Evolutionary conservation across 2,329 filamentous ascomycete species (phyloP), one percentile per base, ranked within the genome.

Genomic region (Pseudocercospora pini-densiflorae): DNA sequence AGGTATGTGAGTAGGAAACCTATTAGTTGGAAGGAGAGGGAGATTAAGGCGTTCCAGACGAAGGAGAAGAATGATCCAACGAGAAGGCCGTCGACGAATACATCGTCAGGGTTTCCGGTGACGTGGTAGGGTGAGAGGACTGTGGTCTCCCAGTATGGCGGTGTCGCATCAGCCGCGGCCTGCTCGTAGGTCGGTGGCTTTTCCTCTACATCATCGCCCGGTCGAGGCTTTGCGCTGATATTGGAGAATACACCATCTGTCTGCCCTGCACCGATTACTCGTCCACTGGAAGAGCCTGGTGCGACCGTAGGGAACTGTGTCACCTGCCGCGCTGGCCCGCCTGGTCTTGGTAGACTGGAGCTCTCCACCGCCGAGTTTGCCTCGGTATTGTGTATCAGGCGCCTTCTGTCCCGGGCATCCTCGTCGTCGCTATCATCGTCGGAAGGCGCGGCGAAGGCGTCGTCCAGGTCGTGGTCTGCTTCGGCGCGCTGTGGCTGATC

Each of bases 101-200:
- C 94, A 79, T 99, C 95, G 77, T 98, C 94, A 43, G 90, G 88
- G 24, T 92, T 92, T 71, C 97, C 89, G 45, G 90, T 88, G n/a
- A 91, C 92, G 71, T 95, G 88, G 63, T 94, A 95, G 0, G 95
- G 95, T 0, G 94, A 94, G 60, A 99, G 87, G 71, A 99, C 97
- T 0, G 95, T 98, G 5, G 95, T 99, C 83, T 99, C 95, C 95
- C 95, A 99, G 81, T 99, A 99, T 0, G 95, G 95, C 0, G 95
- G 95, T 57, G 95, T 95, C 24, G 93, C 91, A 79, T 99, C 95
- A 49, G 94, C 94, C 2, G 95, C 95, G 16, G 95, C 95, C 88
- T 98, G 94, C 85, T 99, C 95, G 79, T 99, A 99, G 40, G 94
- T 94, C 92, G 95, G 95, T 83, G 95, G 95, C 79, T 92, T 87